phyloP scores from a whole-genome alignment of 768 basidiomycete genomes.

The Pholiota conissans region DNA sequence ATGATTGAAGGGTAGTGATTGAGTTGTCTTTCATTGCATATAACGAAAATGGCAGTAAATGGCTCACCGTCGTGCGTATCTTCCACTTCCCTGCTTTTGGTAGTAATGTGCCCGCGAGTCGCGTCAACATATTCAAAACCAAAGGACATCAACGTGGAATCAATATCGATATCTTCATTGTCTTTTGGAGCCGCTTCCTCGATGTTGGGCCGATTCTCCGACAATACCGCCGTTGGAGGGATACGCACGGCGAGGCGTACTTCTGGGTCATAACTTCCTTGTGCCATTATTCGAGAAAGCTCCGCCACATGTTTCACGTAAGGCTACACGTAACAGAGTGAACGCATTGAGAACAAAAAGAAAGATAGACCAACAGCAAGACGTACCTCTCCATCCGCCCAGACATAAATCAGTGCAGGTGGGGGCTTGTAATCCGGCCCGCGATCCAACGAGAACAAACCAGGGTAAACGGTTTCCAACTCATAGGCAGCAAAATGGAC shows the following conservation, averaged over 20 bases:
- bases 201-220: not conserved
- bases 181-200: not conserved
- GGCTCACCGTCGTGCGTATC: conserved; percentile 24
- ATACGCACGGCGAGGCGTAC: conserved; percentile 71
- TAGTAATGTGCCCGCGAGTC: conserved; percentile 22
- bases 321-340: conserved; percentile 35
- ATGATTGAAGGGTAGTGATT: not conserved
- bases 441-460: conserved; percentile 31
- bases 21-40: not conserved
- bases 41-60: not conserved
- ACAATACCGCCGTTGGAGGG: conserved; percentile 13
- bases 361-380: not conserved
- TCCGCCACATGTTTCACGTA: conserved; percentile 57
- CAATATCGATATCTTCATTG: conserved; percentile 40
- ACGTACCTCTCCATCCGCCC: conserved; percentile 65
- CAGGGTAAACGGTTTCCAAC: conserved; percentile 27
- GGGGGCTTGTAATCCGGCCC: conserved; percentile 6
- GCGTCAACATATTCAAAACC: conserved; percentile 82
- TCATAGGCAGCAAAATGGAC: conserved; percentile 65
- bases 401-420: conserved; percentile 77
- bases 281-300: conserved; percentile 43
- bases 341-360: not conserved
- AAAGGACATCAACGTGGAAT: conserved; percentile 63
- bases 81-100: conserved; percentile 1
- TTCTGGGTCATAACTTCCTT: conserved; percentile 57